A percentile compares a stretch with the other conserved stretches of the same genome.
phyloP scores from a whole-genome alignment of 1,284 basidiomycete species.

The Cryptococcus sp. region DNA sequence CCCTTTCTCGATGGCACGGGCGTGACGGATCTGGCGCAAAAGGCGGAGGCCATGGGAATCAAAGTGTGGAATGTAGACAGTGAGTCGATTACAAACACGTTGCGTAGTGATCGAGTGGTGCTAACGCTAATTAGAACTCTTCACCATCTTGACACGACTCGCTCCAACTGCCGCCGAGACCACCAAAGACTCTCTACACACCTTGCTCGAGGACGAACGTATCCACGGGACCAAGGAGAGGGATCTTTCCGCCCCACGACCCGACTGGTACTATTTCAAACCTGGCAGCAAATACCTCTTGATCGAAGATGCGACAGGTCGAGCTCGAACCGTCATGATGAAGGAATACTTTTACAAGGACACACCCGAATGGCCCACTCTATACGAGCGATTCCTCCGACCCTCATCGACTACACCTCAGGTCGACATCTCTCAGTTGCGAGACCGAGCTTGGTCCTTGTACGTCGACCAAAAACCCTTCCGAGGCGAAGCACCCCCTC shows the following conservation, averaged over 20 bases:
- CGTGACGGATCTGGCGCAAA: constrained; percentile 58
- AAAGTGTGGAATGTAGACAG: constrained; percentile 82
- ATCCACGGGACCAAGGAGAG: constrained; percentile 83
- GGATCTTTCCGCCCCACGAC: constrained; percentile 78
- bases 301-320: constrained; percentile 81
- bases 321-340: constrained; percentile 55
- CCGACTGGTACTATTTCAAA: constrained; percentile 85
- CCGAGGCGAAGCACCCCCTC: constrained; percentile 32
- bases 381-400: constrained; percentile 47
- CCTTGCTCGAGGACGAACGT: constrained; percentile 78
- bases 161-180: constrained; percentile 48
- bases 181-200: constrained; percentile 43
- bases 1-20: constrained; percentile 46
- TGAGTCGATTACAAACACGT: too few species aligned
- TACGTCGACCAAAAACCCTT: constrained; percentile 37
- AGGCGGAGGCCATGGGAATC: constrained; percentile 70
- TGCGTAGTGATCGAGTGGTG: constrained; percentile 15
- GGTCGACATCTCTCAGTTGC: constrained; percentile 28
- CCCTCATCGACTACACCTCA: constrained; percentile 25
- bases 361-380: constrained; percentile 51
- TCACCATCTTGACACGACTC: constrained; percentile 34
- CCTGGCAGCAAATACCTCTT: constrained; percentile 74
- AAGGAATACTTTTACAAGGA: constrained; percentile 47
- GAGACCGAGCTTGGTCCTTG: constrained; percentile 36
- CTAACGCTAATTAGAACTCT: constrained; percentile 17